A percentile compares a stretch with the other conserved stretches of the same genome.
phyloP scores from a whole-genome alignment of 2,329 filamentous ascomycete genomes.

The Trichocomaceae sp. region DNA sequence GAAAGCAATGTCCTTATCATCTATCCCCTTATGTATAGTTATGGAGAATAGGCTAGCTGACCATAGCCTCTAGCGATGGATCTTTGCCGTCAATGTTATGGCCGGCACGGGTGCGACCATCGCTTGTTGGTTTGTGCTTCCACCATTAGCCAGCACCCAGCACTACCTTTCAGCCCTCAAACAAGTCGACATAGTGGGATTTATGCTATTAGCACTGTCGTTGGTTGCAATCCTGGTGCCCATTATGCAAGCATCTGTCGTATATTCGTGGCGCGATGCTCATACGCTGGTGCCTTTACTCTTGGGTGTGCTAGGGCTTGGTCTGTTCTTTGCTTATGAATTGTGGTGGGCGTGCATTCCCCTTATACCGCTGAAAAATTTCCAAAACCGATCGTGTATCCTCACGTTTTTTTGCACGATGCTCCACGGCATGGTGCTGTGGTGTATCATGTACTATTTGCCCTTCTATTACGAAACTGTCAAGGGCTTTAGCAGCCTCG shows the following conservation, averaged over 20 bases:
- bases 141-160: conserved; percentile 33
- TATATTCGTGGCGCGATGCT: conserved; percentile 59
- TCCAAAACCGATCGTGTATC: conserved; percentile 42
- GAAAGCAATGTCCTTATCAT: too few species aligned
- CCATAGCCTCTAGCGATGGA: conserved; percentile 17
- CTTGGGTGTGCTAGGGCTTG: conserved; percentile 48
- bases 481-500: conserved; percentile 48
- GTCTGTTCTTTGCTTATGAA: conserved; percentile 52
- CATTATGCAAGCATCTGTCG: conserved; percentile 43
- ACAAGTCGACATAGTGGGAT: conserved; percentile 56
- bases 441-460: conserved; percentile 53
- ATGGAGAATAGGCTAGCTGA: neutral
- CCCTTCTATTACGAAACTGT: conserved; percentile 42
- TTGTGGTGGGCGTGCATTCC: conserved; percentile 46
- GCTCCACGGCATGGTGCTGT: conserved; percentile 47
- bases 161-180: conserved; percentile 25
- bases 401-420: conserved; percentile 49
- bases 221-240: neutral
- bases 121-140: conserved; percentile 44
- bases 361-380: conserved; percentile 41
- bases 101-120: conserved; percentile 45
- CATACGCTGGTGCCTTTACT: conserved; percentile 56
- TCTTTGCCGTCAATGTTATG: conserved; percentile 60
- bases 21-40: too few species aligned
- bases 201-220: conserved; percentile 49